Evolutionary conservation across 768 basidiomycete species (phyloP).

Genomic region (Boletus tylopilopsis): DNA sequence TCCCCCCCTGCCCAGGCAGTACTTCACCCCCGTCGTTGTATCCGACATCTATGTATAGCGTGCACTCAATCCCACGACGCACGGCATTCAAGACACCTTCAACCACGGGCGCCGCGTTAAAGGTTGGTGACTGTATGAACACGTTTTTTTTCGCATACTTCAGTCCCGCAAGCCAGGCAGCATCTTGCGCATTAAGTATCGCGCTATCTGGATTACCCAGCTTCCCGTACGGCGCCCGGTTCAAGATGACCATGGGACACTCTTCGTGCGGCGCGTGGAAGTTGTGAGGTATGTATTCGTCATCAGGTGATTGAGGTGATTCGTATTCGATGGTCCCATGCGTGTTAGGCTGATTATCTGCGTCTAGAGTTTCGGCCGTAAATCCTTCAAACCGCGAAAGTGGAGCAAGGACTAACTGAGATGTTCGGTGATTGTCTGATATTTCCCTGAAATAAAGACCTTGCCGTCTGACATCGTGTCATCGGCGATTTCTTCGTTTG

Average conservation of each 20-base stretch:
- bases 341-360: slow-evolving; percentile 35
- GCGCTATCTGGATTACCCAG: slow-evolving; percentile 39
- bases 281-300: slow-evolving; percentile 60
- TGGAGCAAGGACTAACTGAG: slow-evolving; percentile 29
- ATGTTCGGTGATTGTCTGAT: slow-evolving; percentile 39
- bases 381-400: neutral
- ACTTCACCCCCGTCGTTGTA: slow-evolving; percentile 58
- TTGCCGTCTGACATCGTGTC: slow-evolving; percentile 9
- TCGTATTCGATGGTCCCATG: slow-evolving; percentile 28
- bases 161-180: slow-evolving; percentile 64
- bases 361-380: slow-evolving; percentile 22
- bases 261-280: slow-evolving; percentile 54
- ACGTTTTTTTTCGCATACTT: slow-evolving; percentile 55
- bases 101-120: slow-evolving; percentile 63
- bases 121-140: slow-evolving; percentile 74
- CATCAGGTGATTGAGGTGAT: slow-evolving; percentile 24
- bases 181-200: slow-evolving; percentile 57
- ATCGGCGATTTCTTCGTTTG: slow-evolving; percentile 7
- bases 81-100: slow-evolving; percentile 57
- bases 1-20: slow-evolving; percentile 67
- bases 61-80: slow-evolving; percentile 55
- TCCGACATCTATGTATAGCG: slow-evolving; percentile 57
- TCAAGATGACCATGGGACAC: slow-evolving; percentile 64
- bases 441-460: slow-evolving; percentile 29
- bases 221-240: slow-evolving; percentile 56